Base-by-base conservation (phyloP, 1,284 basidiomycete genomes). In the Wallemia ichthyophaga region DNA sequence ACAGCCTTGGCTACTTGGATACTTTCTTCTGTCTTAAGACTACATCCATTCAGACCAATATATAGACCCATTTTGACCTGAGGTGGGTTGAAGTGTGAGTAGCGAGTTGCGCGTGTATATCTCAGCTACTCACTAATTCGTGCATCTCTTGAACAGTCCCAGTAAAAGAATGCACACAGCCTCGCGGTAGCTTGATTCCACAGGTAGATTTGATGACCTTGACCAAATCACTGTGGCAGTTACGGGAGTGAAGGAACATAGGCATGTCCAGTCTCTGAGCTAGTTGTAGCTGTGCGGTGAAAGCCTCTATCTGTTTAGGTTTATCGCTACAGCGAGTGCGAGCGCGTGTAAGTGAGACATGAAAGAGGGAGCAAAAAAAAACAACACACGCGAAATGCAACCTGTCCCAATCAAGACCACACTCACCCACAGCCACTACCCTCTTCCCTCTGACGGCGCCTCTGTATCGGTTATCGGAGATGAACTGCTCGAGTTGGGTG, bases 361-460 rank as follows among this genome's bases (percentile, higher is more conserved):
- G 3, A 48, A 5, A 31, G 9, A 7, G 17, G 28, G 9, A 21
- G n/a, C 37, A 48, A 17, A 21, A 11, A 19, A 48, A 19, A 48
- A 21, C 37, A 21, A 48, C n/a, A 17, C 75, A 65, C 2, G 83
- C 76, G 67, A 84, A 83, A 64, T 82, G 79, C 0, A 81, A 74
- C 17, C 87, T 74, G 67, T 91, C 87, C 65, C 89, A 89, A 68
- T 92, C 87, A 83, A 91, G 71, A 11, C 87, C 87, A 64, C 86
- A 85, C 71, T 91, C 87, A 19, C 87, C 87, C 1, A 91, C 70
- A 0, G 84, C 83, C 7, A 86, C 79, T 19, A 79, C 77, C 58
- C 28, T 11, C 13, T 48, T 3, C 37, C n/a, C 9, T 21, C n/a
- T 48, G 37, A 48, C 3, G n/a, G 13, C 5, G 37, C 71, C 71